Conservation (phyloP, 257 asterid genomes). For the Nicotiana tabacum region DNA sequence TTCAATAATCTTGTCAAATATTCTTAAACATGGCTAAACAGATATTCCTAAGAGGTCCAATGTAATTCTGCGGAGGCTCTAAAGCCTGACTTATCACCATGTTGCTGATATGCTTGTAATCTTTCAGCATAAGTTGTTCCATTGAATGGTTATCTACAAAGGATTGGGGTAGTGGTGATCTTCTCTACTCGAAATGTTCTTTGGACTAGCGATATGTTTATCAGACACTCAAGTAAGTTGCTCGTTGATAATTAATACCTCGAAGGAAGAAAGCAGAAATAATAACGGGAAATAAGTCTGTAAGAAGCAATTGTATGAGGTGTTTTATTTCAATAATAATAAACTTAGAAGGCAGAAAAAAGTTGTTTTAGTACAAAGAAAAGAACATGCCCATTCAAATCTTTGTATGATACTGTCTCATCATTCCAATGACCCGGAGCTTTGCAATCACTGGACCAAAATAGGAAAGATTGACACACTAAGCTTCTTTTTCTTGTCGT, state of each 20-base stretch:
- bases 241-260: not conserved
- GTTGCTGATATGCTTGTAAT: not conserved
- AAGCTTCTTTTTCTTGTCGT: not conserved
- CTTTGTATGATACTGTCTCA: not conserved
- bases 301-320: not conserved
- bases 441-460: not conserved
- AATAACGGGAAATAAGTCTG: not conserved
- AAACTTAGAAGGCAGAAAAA: not conserved
- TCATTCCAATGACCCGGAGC: not conserved
- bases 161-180: not conserved
- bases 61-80: not conserved
- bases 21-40: not conserved
- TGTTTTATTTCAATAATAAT: not conserved
- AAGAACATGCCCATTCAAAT: not conserved
- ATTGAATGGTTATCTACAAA: not conserved
- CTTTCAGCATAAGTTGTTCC: not conserved
- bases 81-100: not conserved
- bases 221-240: not conserved
- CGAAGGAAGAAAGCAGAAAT: not conserved
- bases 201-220: not conserved
- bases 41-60: not conserved
- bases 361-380: not conserved
- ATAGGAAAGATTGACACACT: not conserved
- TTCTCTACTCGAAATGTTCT: not conserved
- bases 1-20: not conserved